These are phyloP conservation scores for Rusavskia elegans DNA, from an alignment of 495 filamentous ascomycete genomes.

Conservation along the genomic window DNA sequence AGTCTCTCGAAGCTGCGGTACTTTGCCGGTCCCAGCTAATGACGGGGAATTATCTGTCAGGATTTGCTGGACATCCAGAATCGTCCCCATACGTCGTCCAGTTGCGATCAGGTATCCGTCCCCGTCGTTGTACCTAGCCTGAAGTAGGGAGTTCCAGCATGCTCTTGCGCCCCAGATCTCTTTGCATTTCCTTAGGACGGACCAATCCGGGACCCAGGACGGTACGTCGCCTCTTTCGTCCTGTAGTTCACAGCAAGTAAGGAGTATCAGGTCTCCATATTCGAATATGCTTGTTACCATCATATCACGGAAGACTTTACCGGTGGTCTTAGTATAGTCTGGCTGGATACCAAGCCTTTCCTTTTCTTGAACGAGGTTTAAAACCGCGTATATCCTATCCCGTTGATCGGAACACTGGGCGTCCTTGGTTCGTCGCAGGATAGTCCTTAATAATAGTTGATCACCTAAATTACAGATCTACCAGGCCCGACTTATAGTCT, in stretches of 20 bases:
- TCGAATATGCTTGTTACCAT: neutral
- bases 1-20: too few species aligned
- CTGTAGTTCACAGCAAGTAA: neutral
- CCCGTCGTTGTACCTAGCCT: neutral
- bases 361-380: neutral
- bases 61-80: neutral
- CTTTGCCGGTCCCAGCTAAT: neutral
- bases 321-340: neutral
- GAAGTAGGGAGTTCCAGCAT: neutral
- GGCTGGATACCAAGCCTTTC: neutral
- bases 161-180: neutral
- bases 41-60: neutral
- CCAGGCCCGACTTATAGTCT: neutral
- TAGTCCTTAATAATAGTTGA: neutral
- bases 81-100: neutral
- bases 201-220: neutral
- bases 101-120: neutral
- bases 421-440: neutral
- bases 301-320: neutral
- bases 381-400: constrained; percentile 1
- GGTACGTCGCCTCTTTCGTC: neutral
- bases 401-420: neutral
- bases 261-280: neutral
- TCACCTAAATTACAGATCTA: neutral
- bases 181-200: neutral